These are phyloP conservation scores for Eimeria acervulina DNA, from an alignment of 169 alveolate species.

Conservation along the genomic window DNA sequence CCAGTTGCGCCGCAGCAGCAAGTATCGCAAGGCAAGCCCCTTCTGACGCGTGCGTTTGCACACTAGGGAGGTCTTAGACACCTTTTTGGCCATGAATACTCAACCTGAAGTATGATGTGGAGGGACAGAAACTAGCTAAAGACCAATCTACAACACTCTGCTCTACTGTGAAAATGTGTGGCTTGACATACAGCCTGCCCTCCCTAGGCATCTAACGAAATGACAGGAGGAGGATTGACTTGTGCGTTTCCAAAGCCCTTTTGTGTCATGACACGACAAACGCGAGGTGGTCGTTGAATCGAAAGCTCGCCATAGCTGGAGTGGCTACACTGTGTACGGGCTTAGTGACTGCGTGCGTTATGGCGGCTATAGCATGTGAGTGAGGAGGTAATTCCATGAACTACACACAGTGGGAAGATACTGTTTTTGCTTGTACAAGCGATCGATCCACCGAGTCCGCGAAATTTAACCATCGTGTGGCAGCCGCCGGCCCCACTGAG, in stretches of 20 bases:
- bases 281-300: slow-evolving; percentile 12
- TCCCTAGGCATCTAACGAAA: background rate
- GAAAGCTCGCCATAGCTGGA: background rate
- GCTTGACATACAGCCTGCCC: background rate
- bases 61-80: background rate
- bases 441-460: slow-evolving; percentile 5
- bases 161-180: background rate
- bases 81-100: background rate
- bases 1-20: slow-evolving; percentile 29
- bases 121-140: no score
- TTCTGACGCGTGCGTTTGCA: background rate
- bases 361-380: background rate
- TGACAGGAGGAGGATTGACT: background rate
- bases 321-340: background rate
- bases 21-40: background rate
- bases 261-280: background rate
- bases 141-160: no score
- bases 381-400: background rate
- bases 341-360: background rate
- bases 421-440: background rate
- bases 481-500: slow-evolving; percentile 47
- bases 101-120: no score
- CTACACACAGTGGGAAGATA: background rate
- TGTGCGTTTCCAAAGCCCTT: background rate
- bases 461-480: slow-evolving; percentile 30